Conservation (phyloP, 257 asterid species). For the Nicotiana tabacum region DNA sequence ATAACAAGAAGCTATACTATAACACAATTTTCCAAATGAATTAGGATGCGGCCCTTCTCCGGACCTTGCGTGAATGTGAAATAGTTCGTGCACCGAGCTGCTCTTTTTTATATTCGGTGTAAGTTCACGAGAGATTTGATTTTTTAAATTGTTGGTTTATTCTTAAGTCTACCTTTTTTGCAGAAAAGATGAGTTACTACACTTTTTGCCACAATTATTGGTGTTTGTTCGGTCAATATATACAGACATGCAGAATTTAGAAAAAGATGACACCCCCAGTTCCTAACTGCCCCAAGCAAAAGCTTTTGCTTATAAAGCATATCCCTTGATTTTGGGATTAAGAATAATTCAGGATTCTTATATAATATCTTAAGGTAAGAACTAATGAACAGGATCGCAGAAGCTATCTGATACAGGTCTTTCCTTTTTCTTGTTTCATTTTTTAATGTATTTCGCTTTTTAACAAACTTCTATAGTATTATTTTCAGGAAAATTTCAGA, state of each 20-base stretch:
- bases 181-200: neutral
- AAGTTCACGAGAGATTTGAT: too few species aligned
- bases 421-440: neutral
- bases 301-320: neutral
- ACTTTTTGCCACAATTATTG: neutral
- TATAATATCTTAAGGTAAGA: neutral
- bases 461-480: neutral
- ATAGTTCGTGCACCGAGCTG: too few species aligned
- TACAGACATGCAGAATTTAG: neutral
- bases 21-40: too few species aligned
- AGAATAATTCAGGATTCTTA: neutral
- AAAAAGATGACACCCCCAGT: neutral
- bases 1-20: too few species aligned
- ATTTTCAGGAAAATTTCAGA: neutral
- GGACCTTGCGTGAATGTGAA: too few species aligned
- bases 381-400: neutral
- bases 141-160: neutral
- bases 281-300: neutral
- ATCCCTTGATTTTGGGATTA: neutral
- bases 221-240: neutral
- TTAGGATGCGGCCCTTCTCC: too few species aligned
- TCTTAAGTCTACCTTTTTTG: neutral
- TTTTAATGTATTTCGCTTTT: neutral
- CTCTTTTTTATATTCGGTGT: too few species aligned
- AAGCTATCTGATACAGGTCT: neutral